Base-by-base conservation (phyloP, 2,329 filamentous ascomycete species). In the Hortaea werneckii region DNA sequence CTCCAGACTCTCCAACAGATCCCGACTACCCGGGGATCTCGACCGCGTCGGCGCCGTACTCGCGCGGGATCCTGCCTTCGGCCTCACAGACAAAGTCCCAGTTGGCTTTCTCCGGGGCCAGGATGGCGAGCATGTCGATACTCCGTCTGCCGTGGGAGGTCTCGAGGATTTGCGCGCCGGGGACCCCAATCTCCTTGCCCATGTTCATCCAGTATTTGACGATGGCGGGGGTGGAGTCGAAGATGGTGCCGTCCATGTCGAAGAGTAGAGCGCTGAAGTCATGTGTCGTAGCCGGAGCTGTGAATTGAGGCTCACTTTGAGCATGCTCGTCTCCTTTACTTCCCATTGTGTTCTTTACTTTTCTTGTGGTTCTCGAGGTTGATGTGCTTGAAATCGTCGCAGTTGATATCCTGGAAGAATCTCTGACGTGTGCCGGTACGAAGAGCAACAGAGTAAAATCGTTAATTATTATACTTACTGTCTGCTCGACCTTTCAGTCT, bases 131-230 rank as follows among this genome's bases (percentile, higher is more conserved):
- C 2, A 85, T 80, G 58, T 98, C 92, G 59, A 96, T 95, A 54
- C 82, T 87, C 48, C 92, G 75, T 49, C 90, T 80, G 50, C 92
- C 92, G 67, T 98, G 92, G 5, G 88, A 95, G 7, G 87, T 94
- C 58, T 87, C 77, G 27, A 96, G 76, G 57, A 98, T 96, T 30
- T 52, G 49, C 43, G 82, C 75, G n/a, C 87, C 85, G 54, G 87
- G 79, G 20, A 95, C 82, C 26, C 86, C 86, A 58, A 96, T 83
- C 62, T 95, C 86, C 7, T 77, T 75, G 42, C 85, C 89, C 53
- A 89, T 77, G n/a, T 72, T 72, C 46, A 82, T 70, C 86, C 86
- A 92, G 63, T 88, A 81, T 67, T 87, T 43, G 5, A 43, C 37
- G 3, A 47, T 47, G 29, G 45, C 45, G 4, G 45, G 45, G 11